These are phyloP conservation scores for Heliophila coronopifolia DNA, from an alignment of 441 rosid species.

Conservation along the genomic window DNA sequence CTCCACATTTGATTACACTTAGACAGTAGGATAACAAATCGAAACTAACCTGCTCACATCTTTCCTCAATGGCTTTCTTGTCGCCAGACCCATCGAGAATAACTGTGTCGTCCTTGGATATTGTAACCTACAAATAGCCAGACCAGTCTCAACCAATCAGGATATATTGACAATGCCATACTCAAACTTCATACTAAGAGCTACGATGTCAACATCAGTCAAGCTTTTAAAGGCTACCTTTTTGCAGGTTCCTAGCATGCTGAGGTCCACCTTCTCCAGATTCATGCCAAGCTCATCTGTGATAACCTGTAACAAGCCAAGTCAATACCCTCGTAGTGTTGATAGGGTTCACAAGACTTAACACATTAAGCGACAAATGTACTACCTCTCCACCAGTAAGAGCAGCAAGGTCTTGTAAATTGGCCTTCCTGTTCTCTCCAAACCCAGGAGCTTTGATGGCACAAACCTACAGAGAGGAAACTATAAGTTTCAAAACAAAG, in stretches of 20 bases:
- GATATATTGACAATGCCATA: too few species aligned
- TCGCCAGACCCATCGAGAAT: constrained; percentile 59
- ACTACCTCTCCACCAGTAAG: constrained; percentile 73
- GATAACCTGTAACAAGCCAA: constrained; percentile 63
- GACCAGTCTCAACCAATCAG: too few species aligned
- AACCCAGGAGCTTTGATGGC: constrained; percentile 83
- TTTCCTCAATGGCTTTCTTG: constrained; percentile 44
- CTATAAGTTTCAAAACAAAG: too few species aligned
- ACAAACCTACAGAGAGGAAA: constrained; percentile 45
- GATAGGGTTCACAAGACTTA: too few species aligned
- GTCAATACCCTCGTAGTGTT: too few species aligned
- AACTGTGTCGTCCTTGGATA: constrained; percentile 46
- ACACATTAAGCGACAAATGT: too few species aligned
- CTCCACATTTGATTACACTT: too few species aligned
- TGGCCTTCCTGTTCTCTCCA: constrained; percentile 78
- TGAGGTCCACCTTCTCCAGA: constrained; percentile 57
- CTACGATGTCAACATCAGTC: too few species aligned
- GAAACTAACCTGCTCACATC: constrained; percentile 54
- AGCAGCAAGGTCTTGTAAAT: constrained; percentile 63
- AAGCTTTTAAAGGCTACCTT: too few species aligned
- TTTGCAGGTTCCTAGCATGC: constrained; percentile 76
- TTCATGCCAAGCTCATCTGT: constrained; percentile 72
- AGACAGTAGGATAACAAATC: too few species aligned
- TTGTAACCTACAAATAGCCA: constrained; percentile 26
- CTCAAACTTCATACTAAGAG: too few species aligned